Percentiles rank a stretch among this genome's conserved stretches.
Conservation (phyloP, 805 yeast genomes). For the Sugiyamaella marilandica region DNA sequence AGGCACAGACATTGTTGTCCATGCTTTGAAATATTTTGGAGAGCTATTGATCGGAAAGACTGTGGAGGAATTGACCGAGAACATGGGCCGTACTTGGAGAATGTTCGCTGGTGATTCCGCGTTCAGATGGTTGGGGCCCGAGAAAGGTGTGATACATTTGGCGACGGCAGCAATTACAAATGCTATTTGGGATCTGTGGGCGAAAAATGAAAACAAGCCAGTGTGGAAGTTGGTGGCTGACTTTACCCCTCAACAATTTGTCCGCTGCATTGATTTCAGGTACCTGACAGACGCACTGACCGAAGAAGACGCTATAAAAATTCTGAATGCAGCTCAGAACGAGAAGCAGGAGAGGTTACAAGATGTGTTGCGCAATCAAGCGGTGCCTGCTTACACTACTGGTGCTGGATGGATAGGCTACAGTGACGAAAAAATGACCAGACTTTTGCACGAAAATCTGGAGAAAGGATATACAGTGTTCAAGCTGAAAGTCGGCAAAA, state of each 20-base stretch:
- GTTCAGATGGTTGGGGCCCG: slow-evolving; percentile 44
- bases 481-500: slow-evolving; percentile 38
- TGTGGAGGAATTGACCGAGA: slow-evolving; percentile 32
- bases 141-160: slow-evolving; percentile 41
- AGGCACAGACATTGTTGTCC: slow-evolving; percentile 36
- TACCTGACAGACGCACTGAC: slow-evolving; percentile 41
- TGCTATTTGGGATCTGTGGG: slow-evolving; percentile 44
- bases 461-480: slow-evolving; percentile 36
- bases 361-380: slow-evolving; percentile 30
- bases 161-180: slow-evolving; percentile 40
- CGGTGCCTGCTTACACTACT: slow-evolving; percentile 41
- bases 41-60: slow-evolving; percentile 34
- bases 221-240: slow-evolving; percentile 42
- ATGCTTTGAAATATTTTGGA: slow-evolving; percentile 37
- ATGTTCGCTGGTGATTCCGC: slow-evolving; percentile 39
- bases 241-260: slow-evolving; percentile 40
- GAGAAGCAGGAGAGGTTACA: slow-evolving; percentile 32
- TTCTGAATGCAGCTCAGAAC: slow-evolving; percentile 29
- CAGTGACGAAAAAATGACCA: slow-evolving; percentile 37
- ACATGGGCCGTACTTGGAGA: slow-evolving; percentile 41
- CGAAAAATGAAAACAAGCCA: slow-evolving; percentile 36
- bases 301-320: slow-evolving; percentile 37
- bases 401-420: slow-evolving; percentile 41
- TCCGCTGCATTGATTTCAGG: slow-evolving; percentile 39
- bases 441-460: slow-evolving; percentile 30